A percentile compares a stretch with the other conserved stretches of the same genome.
phyloP scores from a whole-genome alignment of 257 asterid species.

The Linderniella brevidens region DNA sequence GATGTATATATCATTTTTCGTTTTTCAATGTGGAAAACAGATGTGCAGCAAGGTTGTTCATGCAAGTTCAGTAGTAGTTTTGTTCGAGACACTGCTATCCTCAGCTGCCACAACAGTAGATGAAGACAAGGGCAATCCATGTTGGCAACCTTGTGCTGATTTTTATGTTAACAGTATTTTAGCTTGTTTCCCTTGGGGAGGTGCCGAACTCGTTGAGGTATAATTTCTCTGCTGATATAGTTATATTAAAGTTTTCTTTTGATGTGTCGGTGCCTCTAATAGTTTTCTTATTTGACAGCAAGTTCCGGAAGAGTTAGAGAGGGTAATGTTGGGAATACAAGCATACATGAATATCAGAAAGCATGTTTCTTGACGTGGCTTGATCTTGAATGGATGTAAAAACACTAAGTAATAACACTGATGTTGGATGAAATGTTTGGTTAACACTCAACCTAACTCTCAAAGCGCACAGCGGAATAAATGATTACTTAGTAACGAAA shows the following conservation, averaged over 20 bases:
- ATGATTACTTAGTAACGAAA: too few species aligned
- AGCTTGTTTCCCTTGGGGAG: conserved; percentile 99
- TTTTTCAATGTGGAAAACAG: conserved; percentile 23
- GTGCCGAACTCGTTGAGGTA: conserved; percentile 93
- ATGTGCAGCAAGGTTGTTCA: conserved; percentile 99
- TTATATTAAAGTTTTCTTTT: background rate
- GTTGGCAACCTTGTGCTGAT: conserved; percentile 99
- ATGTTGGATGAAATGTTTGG: too few species aligned
- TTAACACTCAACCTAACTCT: too few species aligned
- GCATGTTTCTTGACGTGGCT: too few species aligned
- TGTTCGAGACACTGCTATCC: conserved; percentile 74
- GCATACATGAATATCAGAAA: conserved; percentile 89
- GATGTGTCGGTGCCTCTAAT: conserved; percentile 6
- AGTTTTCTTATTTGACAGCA: conserved; percentile 42
- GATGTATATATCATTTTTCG: conserved; percentile 3
- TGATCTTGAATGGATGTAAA: too few species aligned
- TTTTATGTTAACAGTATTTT: conserved; percentile 71
- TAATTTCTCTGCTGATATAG: conserved; percentile 6
- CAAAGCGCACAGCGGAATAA: too few species aligned
- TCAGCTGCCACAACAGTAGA: conserved; percentile 97
- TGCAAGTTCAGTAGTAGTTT: conserved; percentile 62
- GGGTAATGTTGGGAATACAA: conserved; percentile 87
- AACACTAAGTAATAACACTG: too few species aligned
- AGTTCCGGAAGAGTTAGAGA: conserved; percentile 96
- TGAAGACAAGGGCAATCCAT: conserved; percentile 92